These are phyloP conservation scores for Barnettozyma botsteinii DNA, from an alignment of 805 yeast species.

Conservation along the genomic window DNA sequence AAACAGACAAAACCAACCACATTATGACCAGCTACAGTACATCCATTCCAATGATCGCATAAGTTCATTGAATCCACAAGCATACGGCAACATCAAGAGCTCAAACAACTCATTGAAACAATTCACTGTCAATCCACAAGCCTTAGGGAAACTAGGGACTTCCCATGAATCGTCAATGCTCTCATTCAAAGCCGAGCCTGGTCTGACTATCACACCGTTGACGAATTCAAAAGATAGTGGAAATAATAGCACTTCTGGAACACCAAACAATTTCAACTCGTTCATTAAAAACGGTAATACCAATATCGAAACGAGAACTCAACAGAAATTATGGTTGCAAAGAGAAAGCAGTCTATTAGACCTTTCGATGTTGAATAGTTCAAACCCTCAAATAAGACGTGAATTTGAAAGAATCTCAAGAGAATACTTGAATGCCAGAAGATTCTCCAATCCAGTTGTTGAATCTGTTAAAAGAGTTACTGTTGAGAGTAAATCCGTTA, in stretches of 20 bases:
- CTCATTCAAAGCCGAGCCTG: slow-evolving; percentile 22
- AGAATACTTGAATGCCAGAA: slow-evolving; percentile 63
- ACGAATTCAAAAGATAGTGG: slow-evolving; percentile 19
- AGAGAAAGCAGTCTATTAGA: slow-evolving; percentile 69
- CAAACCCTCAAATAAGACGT: slow-evolving; percentile 49
- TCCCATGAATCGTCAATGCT: slow-evolving; percentile 19
- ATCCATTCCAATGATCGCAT: slow-evolving; percentile 28
- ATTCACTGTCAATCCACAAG: slow-evolving; percentile 17
- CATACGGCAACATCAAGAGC: not conserved
- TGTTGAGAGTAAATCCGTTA: not conserved
- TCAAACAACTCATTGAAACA: slow-evolving; percentile 21
- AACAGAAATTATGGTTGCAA: slow-evolving; percentile 79
- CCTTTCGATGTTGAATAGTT: slow-evolving; percentile 24
- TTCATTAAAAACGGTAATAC: slow-evolving; percentile 33
- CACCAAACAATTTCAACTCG: slow-evolving; percentile 35
- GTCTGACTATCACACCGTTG: slow-evolving; percentile 22
- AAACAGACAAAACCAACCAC: slow-evolving; percentile 9
- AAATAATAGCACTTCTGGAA: slow-evolving; percentile 8
- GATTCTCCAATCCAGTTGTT: slow-evolving; percentile 65
- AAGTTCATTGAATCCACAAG: slow-evolving; percentile 9
- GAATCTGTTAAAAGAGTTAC: slow-evolving; percentile 53
- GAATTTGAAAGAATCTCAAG: slow-evolving; percentile 74
- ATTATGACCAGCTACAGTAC: slow-evolving; percentile 14
- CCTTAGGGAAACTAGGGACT: slow-evolving; percentile 6
- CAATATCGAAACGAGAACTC: slow-evolving; percentile 63